A percentile compares a stretch with the other conserved stretches of the same genome.
Evolutionary conservation across 2,329 filamentous ascomycete genomes (phyloP).

Genomic region (Monilinia laxa): DNA sequence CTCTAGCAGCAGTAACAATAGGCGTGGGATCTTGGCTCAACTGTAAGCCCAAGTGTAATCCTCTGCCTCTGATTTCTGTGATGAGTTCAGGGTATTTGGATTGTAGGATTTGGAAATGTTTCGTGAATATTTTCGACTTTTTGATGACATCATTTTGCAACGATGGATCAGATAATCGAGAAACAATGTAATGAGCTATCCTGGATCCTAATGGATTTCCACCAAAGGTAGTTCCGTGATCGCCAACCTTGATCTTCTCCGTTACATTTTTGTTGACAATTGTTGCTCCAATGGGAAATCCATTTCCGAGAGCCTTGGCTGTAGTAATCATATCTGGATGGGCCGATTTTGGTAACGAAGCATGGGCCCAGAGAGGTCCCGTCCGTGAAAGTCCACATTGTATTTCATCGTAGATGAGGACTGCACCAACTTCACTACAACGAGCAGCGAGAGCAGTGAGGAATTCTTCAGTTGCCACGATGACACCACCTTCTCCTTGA

Average conservation of each 20-base stretch:
- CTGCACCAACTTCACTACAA: slow-evolving; percentile 82
- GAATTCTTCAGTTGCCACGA: slow-evolving; percentile 80
- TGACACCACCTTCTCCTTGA: slow-evolving; percentile 92
- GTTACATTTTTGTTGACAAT: slow-evolving; percentile 61
- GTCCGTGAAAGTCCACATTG: slow-evolving; percentile 91
- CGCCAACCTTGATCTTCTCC: slow-evolving; percentile 62
- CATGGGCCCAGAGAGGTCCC: slow-evolving; percentile 87
- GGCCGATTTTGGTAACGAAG: slow-evolving; percentile 68
- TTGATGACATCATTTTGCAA: slow-evolving; percentile 68
- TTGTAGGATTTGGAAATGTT: slow-evolving; percentile 57
- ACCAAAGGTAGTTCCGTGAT: slow-evolving; percentile 74
- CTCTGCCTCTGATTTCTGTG: slow-evolving; percentile 76
- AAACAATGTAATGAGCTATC: slow-evolving; percentile 82
- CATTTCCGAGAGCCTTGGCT: slow-evolving; percentile 94
- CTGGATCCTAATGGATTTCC: slow-evolving; percentile 68
- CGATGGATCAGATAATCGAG: slow-evolving; percentile 66
- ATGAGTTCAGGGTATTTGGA: slow-evolving; percentile 68
- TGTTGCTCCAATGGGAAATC: slow-evolving; percentile 89
- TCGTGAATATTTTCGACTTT: slow-evolving; percentile 63
- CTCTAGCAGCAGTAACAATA: slow-evolving; percentile 81
- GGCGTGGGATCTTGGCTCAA: slow-evolving; percentile 68
- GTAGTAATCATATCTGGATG: slow-evolving; percentile 94
- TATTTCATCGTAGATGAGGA: slow-evolving; percentile 95
- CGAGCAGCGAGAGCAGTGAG: slow-evolving; percentile 77
- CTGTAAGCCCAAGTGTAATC: slow-evolving; percentile 85